Evolutionary conservation across 139 green algal species (phyloP), one percentile per base, ranked within the genome.

Genomic region (Protoeuglena noctilucae): DNA sequence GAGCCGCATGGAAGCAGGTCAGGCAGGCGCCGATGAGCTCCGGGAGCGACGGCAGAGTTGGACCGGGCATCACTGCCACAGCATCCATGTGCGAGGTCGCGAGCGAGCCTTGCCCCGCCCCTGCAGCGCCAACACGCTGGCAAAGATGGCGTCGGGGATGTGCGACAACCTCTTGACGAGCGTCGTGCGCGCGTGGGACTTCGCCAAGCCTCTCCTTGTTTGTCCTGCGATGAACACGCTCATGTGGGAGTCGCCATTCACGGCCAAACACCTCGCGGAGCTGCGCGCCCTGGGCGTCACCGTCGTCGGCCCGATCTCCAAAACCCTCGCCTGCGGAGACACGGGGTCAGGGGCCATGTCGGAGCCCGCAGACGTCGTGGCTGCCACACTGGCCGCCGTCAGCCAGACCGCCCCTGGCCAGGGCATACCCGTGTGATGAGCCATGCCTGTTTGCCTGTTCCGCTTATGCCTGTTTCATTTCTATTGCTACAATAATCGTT

Each of bases 161-260:
- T 88, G 76, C 31, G 90, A 98, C 69, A 96, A 97, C 65, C 70
- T 96, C 48, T 52, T 96, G 5, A 95, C 85, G 1, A 93, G 80
- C 60, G 54, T 97, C 0, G 73, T 88, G 29, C 75, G 89, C 4
- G 85, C 85, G 6, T 97, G 89, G 89, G 85, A 97, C 60, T 89
- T 79, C 21, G 28, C 12, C 4, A 79, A 80, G 57, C 75, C 75
- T 12, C n/a, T 96, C 48, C 46, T 96, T 40, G 34, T 77, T 17
- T 81, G 87, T 0, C 88, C 89, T 29, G 89, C 89, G 24, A 97
- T 97, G 89, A 97, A 97, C 76, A 97, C 89, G 0, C 63, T 77
- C 45, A 97, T 97, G 89, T 98, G 88, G 88, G 63, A 81, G 3
- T 79, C 58, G 54, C 78, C 79, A 14, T 82, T 93, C 59, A 97